These are phyloP conservation scores for Aspergillus panamensis DNA, from an alignment of 495 filamentous ascomycete species.

Conservation along the genomic window DNA sequence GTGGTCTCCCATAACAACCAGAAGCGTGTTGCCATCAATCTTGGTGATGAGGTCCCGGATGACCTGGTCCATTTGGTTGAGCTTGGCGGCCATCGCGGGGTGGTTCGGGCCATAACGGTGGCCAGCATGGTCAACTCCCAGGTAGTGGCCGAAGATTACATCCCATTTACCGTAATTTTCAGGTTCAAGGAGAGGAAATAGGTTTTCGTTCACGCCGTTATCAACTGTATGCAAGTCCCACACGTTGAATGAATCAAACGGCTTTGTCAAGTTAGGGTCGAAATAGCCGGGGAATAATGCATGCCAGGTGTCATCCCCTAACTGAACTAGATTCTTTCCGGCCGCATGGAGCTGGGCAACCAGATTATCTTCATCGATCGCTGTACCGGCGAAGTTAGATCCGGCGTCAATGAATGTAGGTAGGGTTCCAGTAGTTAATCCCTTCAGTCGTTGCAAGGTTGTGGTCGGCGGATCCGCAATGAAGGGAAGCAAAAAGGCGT, in stretches of 20 bases:
- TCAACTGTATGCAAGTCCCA: conserved; percentile 98
- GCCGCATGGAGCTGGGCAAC: conserved; percentile 75
- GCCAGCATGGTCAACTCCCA: conserved; percentile 96
- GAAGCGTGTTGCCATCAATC: conserved; percentile 78
- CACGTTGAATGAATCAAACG: conserved; percentile 96
- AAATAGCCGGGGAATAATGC: conserved; percentile 89
- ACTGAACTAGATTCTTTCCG: conserved; percentile 83
- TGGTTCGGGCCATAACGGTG: conserved; percentile 95
- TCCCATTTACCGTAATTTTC: conserved; percentile 74
- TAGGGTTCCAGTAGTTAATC: conserved; percentile 89
- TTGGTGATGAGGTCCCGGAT: conserved; percentile 65
- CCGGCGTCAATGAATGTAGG: conserved; percentile 93
- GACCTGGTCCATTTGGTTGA: conserved; percentile 85
- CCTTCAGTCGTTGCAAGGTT: conserved; percentile 89
- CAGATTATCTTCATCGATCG: conserved; percentile 97
- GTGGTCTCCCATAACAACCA: conserved; percentile 97
- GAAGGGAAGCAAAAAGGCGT: conserved; percentile 89
- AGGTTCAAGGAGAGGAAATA: conserved; percentile 74
- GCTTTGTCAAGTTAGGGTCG: conserved; percentile 71
- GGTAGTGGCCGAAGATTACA: conserved; percentile 84
- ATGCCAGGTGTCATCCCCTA: conserved; percentile 97
- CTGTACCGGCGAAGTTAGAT: conserved; percentile 91
- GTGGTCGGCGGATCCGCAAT: conserved; percentile 96
- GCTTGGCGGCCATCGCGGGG: conserved; percentile 82
- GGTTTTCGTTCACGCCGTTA: conserved; percentile 89